Conservation (phyloP, 192 early-diverging fungal species). For the Spizellomyces sp. region DNA sequence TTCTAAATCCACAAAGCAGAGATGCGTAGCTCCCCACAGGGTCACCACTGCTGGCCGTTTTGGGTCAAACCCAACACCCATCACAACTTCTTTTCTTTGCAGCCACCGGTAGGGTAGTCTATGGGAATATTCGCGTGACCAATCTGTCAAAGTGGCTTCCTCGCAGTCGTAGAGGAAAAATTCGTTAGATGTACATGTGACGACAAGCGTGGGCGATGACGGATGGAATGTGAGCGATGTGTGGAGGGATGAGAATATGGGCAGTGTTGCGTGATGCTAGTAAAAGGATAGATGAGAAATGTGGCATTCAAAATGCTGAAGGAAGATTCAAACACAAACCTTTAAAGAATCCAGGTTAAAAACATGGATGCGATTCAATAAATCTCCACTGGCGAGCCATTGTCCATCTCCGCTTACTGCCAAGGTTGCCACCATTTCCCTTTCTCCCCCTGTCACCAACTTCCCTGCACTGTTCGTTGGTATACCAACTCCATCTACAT, state of each 20-base stretch:
- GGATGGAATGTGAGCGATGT: slow-evolving; percentile 72
- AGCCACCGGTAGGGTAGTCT: slow-evolving; percentile 68
- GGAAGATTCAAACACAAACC: slow-evolving; percentile 39
- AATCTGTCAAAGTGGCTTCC: slow-evolving; percentile 66
- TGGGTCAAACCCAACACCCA: slow-evolving; percentile 73
- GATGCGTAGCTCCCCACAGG: slow-evolving; percentile 69
- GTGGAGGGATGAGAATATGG: slow-evolving; percentile 58
- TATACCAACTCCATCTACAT: slow-evolving; percentile 18
- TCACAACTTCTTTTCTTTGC: slow-evolving; percentile 67
- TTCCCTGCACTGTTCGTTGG: slow-evolving; percentile 16
- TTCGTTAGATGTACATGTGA: slow-evolving; percentile 67
- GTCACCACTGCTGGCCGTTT: slow-evolving; percentile 63
- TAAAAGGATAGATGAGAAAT: slow-evolving; percentile 73
- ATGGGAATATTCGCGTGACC: slow-evolving; percentile 76
- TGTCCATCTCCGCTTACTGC: slow-evolving; percentile 77
- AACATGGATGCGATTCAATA: slow-evolving; percentile 70
- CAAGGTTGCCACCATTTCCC: slow-evolving; percentile 60
- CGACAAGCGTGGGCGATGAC: slow-evolving; percentile 54
- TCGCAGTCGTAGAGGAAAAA: slow-evolving; percentile 81
- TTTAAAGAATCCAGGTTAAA: slow-evolving; percentile 71
- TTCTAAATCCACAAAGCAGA: slow-evolving; percentile 75
- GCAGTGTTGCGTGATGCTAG: slow-evolving; percentile 68
- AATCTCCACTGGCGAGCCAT: slow-evolving; percentile 82
- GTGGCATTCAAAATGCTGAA: slow-evolving; percentile 22
- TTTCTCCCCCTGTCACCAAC: slow-evolving; percentile 6